These are phyloP conservation scores for Amanita brunnescens DNA, from an alignment of 768 basidiomycete species.

Conservation along the genomic window DNA sequence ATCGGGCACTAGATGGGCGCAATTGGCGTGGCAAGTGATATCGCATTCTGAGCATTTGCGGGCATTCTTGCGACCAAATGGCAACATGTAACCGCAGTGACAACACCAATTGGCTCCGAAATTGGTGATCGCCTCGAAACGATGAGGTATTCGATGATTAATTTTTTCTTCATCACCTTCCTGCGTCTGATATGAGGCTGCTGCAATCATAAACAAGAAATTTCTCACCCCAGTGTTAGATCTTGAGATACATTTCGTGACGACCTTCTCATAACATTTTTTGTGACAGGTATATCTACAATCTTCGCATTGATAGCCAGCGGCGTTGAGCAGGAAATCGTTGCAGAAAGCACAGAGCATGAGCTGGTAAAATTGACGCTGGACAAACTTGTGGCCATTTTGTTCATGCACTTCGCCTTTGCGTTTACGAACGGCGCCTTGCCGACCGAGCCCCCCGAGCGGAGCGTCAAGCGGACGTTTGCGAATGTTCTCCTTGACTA, in stretches of 20 bases:
- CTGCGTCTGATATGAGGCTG: conserved; percentile 28
- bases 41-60: conserved; percentile 94
- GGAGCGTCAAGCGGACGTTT: conserved; percentile 91
- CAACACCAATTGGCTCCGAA: conserved; percentile 99
- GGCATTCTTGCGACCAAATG: conserved; percentile 94
- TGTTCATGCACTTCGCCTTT: conserved; percentile 98
- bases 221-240: conserved; percentile 82
- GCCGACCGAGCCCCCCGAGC: conserved; percentile 84
- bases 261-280: conserved; percentile 97
- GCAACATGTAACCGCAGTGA: conserved; percentile 97
- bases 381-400: conserved; percentile 98
- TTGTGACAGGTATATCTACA: conserved; percentile 99
- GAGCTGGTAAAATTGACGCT: conserved; percentile 96
- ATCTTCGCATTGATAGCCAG: conserved; percentile 99
- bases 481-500: conserved; percentile 97
- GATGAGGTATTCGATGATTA: conserved; percentile 98
- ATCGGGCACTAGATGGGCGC: conserved; percentile 96
- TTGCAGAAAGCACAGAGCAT: conserved; percentile 98
- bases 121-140: conserved; percentile 95
- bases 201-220: background rate
- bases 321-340: conserved; percentile 94
- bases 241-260: conserved; percentile 98
- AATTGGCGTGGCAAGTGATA: conserved; percentile 95
- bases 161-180: conserved; percentile 98
- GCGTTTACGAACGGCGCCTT: conserved; percentile 95